Evolutionary conservation across 805 yeast genomes (phyloP).

Genomic region (Metschnikowia baotianmanensis): DNA sequence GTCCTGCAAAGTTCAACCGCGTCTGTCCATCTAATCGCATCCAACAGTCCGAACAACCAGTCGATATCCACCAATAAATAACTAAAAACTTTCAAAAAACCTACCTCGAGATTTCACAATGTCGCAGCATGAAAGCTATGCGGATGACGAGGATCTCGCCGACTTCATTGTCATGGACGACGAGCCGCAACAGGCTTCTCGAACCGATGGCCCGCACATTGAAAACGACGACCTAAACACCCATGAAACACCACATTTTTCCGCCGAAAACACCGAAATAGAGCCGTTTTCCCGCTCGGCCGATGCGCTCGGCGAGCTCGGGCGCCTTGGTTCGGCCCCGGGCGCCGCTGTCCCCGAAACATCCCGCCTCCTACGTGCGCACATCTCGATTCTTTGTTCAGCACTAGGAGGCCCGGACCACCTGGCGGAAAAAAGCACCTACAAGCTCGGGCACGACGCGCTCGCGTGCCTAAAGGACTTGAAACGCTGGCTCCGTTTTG

Average conservation of each 20-base stretch:
- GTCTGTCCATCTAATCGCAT: too few species aligned
- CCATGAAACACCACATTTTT: background rate
- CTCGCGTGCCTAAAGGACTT: slow-evolving; percentile 82
- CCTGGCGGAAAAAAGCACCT: slow-evolving; percentile 52
- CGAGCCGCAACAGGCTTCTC: background rate
- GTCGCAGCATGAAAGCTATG: slow-evolving; percentile 5
- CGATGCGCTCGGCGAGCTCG: slow-evolving; percentile 3
- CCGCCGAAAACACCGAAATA: background rate
- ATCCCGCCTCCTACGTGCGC: slow-evolving; percentile 55
- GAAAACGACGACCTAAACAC: background rate
- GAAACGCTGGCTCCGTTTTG: slow-evolving; percentile 81
- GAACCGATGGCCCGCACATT: too few species aligned
- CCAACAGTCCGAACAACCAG: too few species aligned
- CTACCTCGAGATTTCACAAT: too few species aligned
- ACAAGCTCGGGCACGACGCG: slow-evolving; percentile 86
- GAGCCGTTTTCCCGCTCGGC: background rate
- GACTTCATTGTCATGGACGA: slow-evolving; percentile 37
- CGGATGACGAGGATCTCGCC: slow-evolving; percentile 30
- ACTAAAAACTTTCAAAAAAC: too few species aligned
- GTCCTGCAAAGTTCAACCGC: too few species aligned
- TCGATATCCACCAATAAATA: too few species aligned
- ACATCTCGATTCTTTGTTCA: slow-evolving; percentile 76
- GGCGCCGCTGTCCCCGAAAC: slow-evolving; percentile 35
- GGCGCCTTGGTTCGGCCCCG: slow-evolving; percentile 22
- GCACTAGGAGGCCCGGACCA: slow-evolving; percentile 91